These are phyloP conservation scores for Inonotus hispidus DNA, from an alignment of 1,284 basidiomycete species.

Conservation along the genomic window DNA sequence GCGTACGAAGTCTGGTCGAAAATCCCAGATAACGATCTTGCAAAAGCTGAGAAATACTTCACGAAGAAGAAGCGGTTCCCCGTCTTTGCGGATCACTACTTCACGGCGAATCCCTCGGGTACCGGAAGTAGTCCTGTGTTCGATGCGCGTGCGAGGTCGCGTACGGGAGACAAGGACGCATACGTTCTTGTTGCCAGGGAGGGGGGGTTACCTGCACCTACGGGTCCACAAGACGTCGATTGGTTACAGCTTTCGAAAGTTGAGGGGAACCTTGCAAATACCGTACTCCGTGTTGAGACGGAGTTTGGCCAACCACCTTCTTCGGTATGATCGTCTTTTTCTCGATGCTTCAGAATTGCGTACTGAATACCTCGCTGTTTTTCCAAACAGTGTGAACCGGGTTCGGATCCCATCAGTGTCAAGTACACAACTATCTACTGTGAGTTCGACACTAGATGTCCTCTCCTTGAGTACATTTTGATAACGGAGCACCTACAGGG, in stretches of 20 bases:
- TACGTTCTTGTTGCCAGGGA: constrained; percentile 43
- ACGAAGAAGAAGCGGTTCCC: constrained; percentile 17
- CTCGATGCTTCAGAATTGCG: not conserved
- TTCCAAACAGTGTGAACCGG: constrained; percentile 35
- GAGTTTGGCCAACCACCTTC: constrained; percentile 55
- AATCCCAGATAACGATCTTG: constrained; percentile 23
- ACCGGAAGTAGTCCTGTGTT: constrained; percentile 47
- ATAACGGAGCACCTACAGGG: too few relatives aligned
- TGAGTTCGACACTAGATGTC: constrained; percentile 15
- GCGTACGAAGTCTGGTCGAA: constrained; percentile 38
- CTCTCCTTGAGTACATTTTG: too few relatives aligned
- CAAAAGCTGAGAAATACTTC: constrained; percentile 34
- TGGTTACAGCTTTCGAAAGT: constrained; percentile 50
- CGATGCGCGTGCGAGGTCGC: constrained; percentile 45
- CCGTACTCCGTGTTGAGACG: constrained; percentile 54
- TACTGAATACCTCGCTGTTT: not conserved
- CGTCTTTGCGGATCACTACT: constrained; percentile 54
- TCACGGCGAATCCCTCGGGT: constrained; percentile 42
- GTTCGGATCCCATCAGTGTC: constrained; percentile 36
- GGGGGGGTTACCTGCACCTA: constrained; percentile 40
- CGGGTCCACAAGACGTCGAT: constrained; percentile 44
- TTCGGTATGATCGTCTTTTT: constrained; percentile 29
- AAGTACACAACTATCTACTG: constrained; percentile 51
- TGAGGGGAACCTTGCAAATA: constrained; percentile 44
- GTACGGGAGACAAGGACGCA: constrained; percentile 37